These are phyloP conservation scores for Termitomyces sp. DNA, from an alignment of 768 basidiomycete species.

Conservation along the genomic window DNA sequence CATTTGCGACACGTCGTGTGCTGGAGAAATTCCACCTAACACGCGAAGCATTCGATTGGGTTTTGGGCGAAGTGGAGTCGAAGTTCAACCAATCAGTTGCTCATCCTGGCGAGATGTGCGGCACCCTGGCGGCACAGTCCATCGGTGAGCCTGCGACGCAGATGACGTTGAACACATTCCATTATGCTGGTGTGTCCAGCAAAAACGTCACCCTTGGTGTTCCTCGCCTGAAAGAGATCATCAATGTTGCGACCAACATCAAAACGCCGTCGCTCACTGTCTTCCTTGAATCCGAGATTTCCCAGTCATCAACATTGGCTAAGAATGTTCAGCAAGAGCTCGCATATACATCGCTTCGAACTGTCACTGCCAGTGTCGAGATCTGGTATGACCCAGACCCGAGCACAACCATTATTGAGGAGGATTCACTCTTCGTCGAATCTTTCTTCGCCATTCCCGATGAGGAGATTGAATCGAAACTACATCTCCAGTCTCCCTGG, in stretches of 20 bases:
- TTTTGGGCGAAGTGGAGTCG: conserved; percentile 89
- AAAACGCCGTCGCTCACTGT: conserved; percentile 97
- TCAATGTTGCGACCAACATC: conserved; percentile 98
- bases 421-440: conserved; percentile 93
- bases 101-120: conserved; percentile 98
- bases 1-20: conserved; percentile 81
- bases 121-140: conserved; percentile 95
- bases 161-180: conserved; percentile 99
- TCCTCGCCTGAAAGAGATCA: conserved; percentile 97
- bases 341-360: conserved; percentile 89
- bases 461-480: conserved; percentile 87
- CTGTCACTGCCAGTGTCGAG: conserved; percentile 91
- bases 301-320: conserved; percentile 54
- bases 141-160: conserved; percentile 99
- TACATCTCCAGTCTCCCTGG: conserved; percentile 95
- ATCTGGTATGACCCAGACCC: conserved; percentile 98
- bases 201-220: conserved; percentile 99
- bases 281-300: conserved; percentile 72
- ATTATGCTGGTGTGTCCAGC: conserved; percentile 99
- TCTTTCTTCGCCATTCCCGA: conserved; percentile 99
- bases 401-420: conserved; percentile 89
- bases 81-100: conserved; percentile 93
- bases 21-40: conserved; percentile 86
- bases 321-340: conserved; percentile 92
- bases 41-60: conserved; percentile 96